A percentile compares a stretch with the other conserved stretches of the same genome.
Evolutionary conservation across 805 yeast genomes (phyloP).

Genomic region (Yarrowia osloensis): DNA sequence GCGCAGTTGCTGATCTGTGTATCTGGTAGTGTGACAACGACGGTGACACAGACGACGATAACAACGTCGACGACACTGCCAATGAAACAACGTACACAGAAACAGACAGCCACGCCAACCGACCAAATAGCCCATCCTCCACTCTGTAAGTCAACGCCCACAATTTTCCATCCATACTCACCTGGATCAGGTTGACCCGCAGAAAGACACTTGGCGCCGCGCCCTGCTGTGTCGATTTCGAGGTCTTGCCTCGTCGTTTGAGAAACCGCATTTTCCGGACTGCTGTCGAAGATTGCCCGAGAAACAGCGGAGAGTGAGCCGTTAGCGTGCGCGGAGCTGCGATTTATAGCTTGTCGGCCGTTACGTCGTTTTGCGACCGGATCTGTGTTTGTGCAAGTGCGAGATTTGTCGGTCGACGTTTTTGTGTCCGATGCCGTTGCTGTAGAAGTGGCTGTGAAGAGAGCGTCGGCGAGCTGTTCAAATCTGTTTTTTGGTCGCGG

Average conservation of each 20-base stretch:
- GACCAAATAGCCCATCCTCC: too few species aligned
- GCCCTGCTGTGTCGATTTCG: not conserved
- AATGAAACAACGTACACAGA: too few species aligned
- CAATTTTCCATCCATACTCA: not conserved
- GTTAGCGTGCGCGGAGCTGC: not conserved
- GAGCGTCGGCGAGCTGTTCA: too few species aligned
- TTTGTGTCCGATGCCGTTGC: not conserved
- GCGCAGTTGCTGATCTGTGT: not conserved
- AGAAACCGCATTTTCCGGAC: constrained; percentile 17
- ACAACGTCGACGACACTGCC: not conserved
- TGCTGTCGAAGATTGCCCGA: not conserved
- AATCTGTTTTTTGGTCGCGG: too few species aligned
- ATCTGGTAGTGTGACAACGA: too few species aligned
- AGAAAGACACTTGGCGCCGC: not conserved
- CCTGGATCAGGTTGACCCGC: constrained; percentile 1
- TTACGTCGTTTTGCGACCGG: not conserved
- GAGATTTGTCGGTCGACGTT: not conserved
- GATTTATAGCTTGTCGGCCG: constrained; percentile 4
- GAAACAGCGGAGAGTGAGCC: not conserved
- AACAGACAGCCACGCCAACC: too few species aligned
- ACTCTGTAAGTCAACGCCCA: too few species aligned
- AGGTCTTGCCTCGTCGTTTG: constrained; percentile 18
- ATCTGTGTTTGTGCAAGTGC: not conserved
- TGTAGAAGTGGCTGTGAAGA: not conserved
- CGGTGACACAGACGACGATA: not conserved